Conservation (phyloP, 495 filamentous ascomycete species). For the Aspergillus ostianus region DNA sequence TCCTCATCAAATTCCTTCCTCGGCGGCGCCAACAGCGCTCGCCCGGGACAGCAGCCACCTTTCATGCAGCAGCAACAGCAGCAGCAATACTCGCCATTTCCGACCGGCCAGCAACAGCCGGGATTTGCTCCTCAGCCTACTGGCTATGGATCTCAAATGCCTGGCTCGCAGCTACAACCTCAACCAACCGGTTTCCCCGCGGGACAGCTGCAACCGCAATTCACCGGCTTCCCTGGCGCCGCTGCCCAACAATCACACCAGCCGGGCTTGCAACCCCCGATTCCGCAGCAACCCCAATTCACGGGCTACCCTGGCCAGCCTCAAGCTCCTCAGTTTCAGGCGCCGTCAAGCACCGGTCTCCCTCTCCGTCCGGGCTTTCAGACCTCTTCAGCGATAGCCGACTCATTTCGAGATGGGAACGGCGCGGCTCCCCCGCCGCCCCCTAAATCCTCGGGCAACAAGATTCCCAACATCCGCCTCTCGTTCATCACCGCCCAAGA, state of each 20-base stretch:
- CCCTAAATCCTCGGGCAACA: conserved; percentile 50
- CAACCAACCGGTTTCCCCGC: conserved; percentile 59
- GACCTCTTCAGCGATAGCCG: conserved; percentile 81
- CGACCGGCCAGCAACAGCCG: conserved; percentile 51
- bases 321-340: conserved; percentile 49
- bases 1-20: conserved; percentile 83
- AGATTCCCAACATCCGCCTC: conserved; percentile 92
- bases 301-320: conserved; percentile 40
- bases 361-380: conserved; percentile 46
- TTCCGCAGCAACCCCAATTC: conserved; percentile 37
- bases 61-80: conserved; percentile 38
- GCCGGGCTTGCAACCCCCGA: conserved; percentile 43
- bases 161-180: conserved; percentile 48
- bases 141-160: conserved; percentile 51
- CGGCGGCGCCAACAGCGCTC: conserved; percentile 70
- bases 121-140: conserved; percentile 52
- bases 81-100: conserved; percentile 40
- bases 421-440: conserved; percentile 51
- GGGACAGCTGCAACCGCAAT: conserved; percentile 63
- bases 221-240: conserved; percentile 52
- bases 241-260: conserved; percentile 47
- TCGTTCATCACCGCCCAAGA: conserved; percentile 95
- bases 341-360: conserved; percentile 40
- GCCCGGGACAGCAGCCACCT: conserved; percentile 62
- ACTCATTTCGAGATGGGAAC: conserved; percentile 65